A percentile compares a stretch with the other conserved stretches of the same genome.
Conservation (phyloP, 1,284 basidiomycete genomes). For the Cyathus pygmaeus region DNA sequence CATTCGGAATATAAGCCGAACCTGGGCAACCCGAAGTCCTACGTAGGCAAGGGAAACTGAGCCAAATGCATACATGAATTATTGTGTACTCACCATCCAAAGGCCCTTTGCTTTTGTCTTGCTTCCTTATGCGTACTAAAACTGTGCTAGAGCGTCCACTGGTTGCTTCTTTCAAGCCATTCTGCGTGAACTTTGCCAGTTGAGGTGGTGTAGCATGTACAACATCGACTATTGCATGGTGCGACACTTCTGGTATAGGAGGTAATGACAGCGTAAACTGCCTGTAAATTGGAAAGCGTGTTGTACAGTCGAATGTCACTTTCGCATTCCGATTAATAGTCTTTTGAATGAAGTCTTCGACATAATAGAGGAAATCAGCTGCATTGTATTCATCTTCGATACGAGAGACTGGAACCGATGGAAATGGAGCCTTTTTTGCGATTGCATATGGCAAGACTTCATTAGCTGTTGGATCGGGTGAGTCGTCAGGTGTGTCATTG, state of each 20-base stretch:
- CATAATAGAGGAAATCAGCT: not conserved
- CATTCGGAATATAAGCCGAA: too few species aligned
- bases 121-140: not conserved
- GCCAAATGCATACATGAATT: too few species aligned
- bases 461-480: too few species aligned
- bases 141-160: constrained; percentile 5
- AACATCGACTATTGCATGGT: not conserved
- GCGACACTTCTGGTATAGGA: constrained; percentile 3
- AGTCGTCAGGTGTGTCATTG: too few species aligned
- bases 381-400: not conserved
- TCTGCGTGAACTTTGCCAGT: not conserved
- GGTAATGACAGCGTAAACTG: constrained; percentile 1
- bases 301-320: not conserved
- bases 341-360: not conserved
- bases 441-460: not conserved
- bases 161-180: not conserved
- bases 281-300: constrained; percentile 6
- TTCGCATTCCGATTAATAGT: not conserved
- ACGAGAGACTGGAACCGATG: not conserved
- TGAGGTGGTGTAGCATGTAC: not conserved
- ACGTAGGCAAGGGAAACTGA: too few species aligned
- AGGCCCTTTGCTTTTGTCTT: not conserved
- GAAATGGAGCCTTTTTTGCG: not conserved
- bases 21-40: too few species aligned
- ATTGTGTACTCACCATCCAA: too few species aligned